These are phyloP conservation scores for Rhexocercosporidium sp. DNA, from an alignment of 2,329 filamentous ascomycete genomes.

Conservation along the genomic window DNA sequence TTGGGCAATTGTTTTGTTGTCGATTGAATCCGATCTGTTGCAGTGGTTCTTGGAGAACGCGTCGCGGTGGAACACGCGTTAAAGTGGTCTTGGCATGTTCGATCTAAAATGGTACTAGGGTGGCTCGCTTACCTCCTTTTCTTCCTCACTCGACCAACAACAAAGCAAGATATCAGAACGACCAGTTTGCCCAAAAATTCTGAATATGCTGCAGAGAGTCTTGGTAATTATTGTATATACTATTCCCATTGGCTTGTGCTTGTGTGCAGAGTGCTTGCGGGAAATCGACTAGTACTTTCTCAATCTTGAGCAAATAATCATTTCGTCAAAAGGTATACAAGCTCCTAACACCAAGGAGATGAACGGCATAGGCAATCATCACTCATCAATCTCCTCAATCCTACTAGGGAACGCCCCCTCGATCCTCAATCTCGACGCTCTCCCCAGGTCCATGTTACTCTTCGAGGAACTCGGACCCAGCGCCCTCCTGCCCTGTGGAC, in stretches of 20 bases:
- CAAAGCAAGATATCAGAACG: too few relatives aligned
- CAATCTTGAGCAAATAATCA: neutral
- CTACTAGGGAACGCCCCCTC: slow-evolving; percentile 13
- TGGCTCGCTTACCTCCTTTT: neutral
- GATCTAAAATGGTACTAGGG: neutral
- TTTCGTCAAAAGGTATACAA: neutral
- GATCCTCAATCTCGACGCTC: slow-evolving; percentile 4
- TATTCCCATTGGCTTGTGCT: too few relatives aligned
- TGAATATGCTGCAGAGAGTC: too few relatives aligned
- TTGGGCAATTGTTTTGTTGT: slow-evolving; percentile 1
- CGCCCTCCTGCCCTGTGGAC: slow-evolving; percentile 12
- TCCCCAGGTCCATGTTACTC: slow-evolving; percentile 24
- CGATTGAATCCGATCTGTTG: neutral
- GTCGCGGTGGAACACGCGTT: neutral
- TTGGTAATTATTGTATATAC: too few relatives aligned
- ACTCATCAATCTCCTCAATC: slow-evolving; percentile 20
- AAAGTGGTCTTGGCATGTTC: slow-evolving; percentile 14
- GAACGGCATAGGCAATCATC: neutral
- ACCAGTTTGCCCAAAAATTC: too few relatives aligned
- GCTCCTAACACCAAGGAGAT: neutral
- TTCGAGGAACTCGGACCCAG: slow-evolving; percentile 18
- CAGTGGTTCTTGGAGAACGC: slow-evolving; percentile 4
- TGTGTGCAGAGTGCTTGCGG: too few relatives aligned
- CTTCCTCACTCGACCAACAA: neutral
- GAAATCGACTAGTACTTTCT: too few relatives aligned